phyloP scores from a whole-genome alignment of 257 asterid genomes.

The Petrea volubilis region DNA sequence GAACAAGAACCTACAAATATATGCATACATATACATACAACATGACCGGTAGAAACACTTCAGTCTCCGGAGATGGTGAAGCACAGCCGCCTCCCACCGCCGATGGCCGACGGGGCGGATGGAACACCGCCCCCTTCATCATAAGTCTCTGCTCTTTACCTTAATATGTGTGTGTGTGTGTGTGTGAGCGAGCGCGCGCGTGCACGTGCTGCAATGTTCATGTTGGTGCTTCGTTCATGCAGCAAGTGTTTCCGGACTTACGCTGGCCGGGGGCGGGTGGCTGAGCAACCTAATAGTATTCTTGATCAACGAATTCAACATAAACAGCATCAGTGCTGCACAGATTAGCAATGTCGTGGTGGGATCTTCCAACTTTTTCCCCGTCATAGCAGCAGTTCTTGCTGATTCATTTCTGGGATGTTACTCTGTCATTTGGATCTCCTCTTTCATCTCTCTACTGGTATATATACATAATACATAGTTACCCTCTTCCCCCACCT shows the following conservation, averaged over 20 bases:
- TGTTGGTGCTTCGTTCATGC: too few relatives aligned
- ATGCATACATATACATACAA: too few relatives aligned
- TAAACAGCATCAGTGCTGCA: conserved; percentile 42
- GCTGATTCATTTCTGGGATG: conserved; percentile 60
- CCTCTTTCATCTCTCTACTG: conserved; percentile 45
- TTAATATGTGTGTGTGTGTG: neutral
- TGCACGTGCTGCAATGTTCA: too few relatives aligned
- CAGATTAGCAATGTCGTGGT: conserved; percentile 30
- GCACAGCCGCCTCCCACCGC: conserved; percentile 11
- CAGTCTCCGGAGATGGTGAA: conserved; percentile 7
- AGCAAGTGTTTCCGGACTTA: conserved; percentile 37
- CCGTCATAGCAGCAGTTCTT: conserved; percentile 44
- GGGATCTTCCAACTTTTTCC: conserved; percentile 40
- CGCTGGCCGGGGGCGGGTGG: conserved; percentile 43
- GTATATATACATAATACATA: too few relatives aligned
- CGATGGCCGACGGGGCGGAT: conserved; percentile 34
- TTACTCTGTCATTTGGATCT: conserved; percentile 47
- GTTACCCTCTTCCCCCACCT: too few relatives aligned
- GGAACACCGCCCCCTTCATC: conserved; percentile 48
- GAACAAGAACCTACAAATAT: too few relatives aligned
- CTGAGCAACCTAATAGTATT: conserved; percentile 44
- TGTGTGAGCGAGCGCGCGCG: too few relatives aligned
- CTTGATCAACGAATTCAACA: conserved; percentile 41
- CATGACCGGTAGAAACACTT: conserved; percentile 11
- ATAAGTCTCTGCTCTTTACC: conserved; percentile 41